Evolutionary conservation across 768 basidiomycete species (phyloP).

Genomic region (Lyophyllum atratum): DNA sequence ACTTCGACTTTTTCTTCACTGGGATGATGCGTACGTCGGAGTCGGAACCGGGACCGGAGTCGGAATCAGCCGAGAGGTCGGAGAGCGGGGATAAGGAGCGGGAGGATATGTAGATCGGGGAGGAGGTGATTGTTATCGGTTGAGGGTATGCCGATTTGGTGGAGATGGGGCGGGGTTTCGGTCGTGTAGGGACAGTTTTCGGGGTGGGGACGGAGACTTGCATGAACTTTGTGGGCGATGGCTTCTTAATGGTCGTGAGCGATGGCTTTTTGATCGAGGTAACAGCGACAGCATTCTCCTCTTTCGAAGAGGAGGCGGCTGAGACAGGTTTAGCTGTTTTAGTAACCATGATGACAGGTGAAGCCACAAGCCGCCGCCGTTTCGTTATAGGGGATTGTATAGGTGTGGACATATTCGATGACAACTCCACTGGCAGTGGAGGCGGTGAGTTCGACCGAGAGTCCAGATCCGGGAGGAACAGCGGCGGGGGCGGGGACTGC

Average conservation of each 20-base stretch:
- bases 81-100: constrained; percentile 16
- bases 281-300: background rate
- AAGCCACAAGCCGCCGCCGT: too few species aligned
- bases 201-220: background rate
- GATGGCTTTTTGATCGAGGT: background rate
- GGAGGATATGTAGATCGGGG: constrained; percentile 18
- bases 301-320: too few species aligned
- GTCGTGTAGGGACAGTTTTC: background rate
- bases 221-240: background rate
- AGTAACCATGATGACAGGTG: too few species aligned
- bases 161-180: background rate
- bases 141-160: too few species aligned
- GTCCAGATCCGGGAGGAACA: background rate
- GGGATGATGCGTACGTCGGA: constrained; percentile 7
- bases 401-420: too few species aligned
- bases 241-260: background rate
- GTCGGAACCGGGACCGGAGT: constrained; percentile 7
- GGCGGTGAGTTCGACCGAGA: background rate
- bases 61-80: background rate
- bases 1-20: constrained; percentile 8
- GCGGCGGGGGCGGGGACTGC: background rate
- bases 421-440: background rate
- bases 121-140: too few species aligned
- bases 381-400: too few species aligned
- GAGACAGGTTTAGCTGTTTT: background rate